phyloP scores from a whole-genome alignment of 768 basidiomycete genomes.

The Kwoniella heveanensis region DNA sequence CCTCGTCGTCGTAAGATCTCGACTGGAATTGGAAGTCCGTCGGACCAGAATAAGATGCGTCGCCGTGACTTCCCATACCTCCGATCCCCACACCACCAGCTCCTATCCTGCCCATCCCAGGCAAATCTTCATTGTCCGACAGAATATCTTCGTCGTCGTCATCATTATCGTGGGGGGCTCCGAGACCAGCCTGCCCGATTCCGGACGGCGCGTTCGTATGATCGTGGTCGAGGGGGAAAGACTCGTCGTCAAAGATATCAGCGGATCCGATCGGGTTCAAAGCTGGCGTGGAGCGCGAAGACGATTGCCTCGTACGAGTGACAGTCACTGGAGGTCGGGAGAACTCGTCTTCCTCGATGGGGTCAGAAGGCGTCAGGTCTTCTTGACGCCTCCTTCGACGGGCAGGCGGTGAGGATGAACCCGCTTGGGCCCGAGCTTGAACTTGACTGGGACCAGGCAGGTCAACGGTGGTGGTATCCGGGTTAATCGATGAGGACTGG shows the following conservation, averaged over 20 bases:
- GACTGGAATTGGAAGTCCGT: slow-evolving; percentile 39
- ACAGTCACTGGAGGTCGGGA: slow-evolving; percentile 4
- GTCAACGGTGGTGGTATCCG: slow-evolving; percentile 43
- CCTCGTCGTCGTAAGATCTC: slow-evolving; percentile 70
- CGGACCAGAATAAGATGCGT: slow-evolving; percentile 34
- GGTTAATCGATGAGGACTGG: slow-evolving; percentile 18
- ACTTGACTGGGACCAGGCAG: slow-evolving; percentile 15
- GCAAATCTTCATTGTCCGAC: slow-evolving; percentile 10
- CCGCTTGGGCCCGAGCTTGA: no score
- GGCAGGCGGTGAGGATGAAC: slow-evolving; percentile 25
- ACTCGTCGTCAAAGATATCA: slow-evolving; percentile 28
- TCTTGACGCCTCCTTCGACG: slow-evolving; percentile 35
- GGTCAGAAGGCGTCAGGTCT: slow-evolving; percentile 29
- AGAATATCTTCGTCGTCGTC: slow-evolving; percentile 7
- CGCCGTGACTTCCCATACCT: slow-evolving; percentile 6
- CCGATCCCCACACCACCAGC: not conserved
- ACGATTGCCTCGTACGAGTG: slow-evolving; percentile 16
- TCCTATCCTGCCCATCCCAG: slow-evolving; percentile 1
- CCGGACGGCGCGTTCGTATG: no score
- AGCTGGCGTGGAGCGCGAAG: slow-evolving; percentile 12
- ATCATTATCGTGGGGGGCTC: not conserved
- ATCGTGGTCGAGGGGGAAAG: slow-evolving; percentile 16
- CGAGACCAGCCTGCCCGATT: slow-evolving; percentile 18
- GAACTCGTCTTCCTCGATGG: slow-evolving; percentile 11
- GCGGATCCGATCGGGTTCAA: not conserved